phyloP scores from a whole-genome alignment of 129 eudicot species.

The Logfia minima region DNA sequence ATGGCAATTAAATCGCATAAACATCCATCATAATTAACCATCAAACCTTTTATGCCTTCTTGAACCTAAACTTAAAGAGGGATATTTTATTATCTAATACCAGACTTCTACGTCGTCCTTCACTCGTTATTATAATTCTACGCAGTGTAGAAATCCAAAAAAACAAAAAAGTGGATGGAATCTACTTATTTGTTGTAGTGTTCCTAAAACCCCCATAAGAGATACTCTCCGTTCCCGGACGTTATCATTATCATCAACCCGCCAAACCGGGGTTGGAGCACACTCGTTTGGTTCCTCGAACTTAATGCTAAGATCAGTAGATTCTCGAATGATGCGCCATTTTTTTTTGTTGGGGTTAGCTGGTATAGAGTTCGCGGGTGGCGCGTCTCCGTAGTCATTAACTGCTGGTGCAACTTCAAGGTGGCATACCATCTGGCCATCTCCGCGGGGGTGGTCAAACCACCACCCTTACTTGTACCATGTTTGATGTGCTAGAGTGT shows the following conservation, averaged over 20 bases:
- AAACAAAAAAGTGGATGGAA: neutral
- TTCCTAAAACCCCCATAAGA: constrained; percentile 40
- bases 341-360: constrained; percentile 35
- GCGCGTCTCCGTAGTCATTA: constrained; percentile 24
- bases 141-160: too few species aligned
- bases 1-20: neutral
- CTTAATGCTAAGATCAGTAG: constrained; percentile 46
- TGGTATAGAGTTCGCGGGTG: constrained; percentile 35
- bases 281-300: constrained; percentile 4
- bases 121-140: neutral
- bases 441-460: constrained; percentile 33
- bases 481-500: constrained; percentile 47
- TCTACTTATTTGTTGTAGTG: too few species aligned
- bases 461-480: constrained; percentile 47
- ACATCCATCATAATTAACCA: neutral
- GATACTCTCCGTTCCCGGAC: constrained; percentile 24
- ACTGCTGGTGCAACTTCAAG: constrained; percentile 42
- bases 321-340: constrained; percentile 32
- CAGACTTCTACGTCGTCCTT: constrained; percentile 29
- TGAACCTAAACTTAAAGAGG: constrained; percentile 38
- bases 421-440: constrained; percentile 30
- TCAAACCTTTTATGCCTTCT: constrained; percentile 23
- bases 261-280: constrained; percentile 35
- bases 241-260: constrained; percentile 10
- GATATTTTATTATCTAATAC: constrained; percentile 24